A percentile compares a stretch with the other conserved stretches of the same genome.
These are phyloP conservation scores for Xylaria digitata DNA, from an alignment of 2,329 filamentous ascomycete species.

Conservation along the genomic window DNA sequence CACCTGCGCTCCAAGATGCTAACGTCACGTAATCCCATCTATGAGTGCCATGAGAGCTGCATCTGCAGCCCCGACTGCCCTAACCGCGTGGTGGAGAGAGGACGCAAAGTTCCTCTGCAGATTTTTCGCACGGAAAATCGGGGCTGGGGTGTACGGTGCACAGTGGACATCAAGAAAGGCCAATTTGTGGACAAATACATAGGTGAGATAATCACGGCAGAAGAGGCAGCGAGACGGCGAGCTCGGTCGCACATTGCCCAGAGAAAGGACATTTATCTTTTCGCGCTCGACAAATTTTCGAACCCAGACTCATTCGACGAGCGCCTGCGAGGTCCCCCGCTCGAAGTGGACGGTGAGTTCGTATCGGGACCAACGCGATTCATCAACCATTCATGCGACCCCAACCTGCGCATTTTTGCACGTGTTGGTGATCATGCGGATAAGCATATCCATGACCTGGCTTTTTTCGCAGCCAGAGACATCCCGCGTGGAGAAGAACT, in stretches of 20 bases:
- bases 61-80: slow-evolving; percentile 72
- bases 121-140: slow-evolving; percentile 79
- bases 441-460: slow-evolving; percentile 78
- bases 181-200: slow-evolving; percentile 86
- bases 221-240: slow-evolving; percentile 74
- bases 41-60: slow-evolving; percentile 83
- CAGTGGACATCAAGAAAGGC: slow-evolving; percentile 72
- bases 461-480: slow-evolving; percentile 76
- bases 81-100: slow-evolving; percentile 81
- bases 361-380: slow-evolving; percentile 83
- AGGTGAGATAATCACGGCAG: slow-evolving; percentile 73
- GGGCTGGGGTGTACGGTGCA: slow-evolving; percentile 81
- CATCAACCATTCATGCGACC: slow-evolving; percentile 85
- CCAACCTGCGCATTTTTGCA: slow-evolving; percentile 82
- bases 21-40: slow-evolving; percentile 71
- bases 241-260: slow-evolving; percentile 63
- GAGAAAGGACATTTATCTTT: slow-evolving; percentile 82
- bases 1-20: slow-evolving; percentile 65
- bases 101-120: slow-evolving; percentile 75
- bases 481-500: slow-evolving; percentile 75
- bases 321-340: slow-evolving; percentile 65
- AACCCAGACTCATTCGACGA: slow-evolving; percentile 66
- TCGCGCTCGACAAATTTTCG: slow-evolving; percentile 83
- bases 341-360: slow-evolving; percentile 78
- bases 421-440: slow-evolving; percentile 82